Evolutionary conservation across 371 early-diverging fungal genomes (phyloP).

Genomic region (Mucor mucedo): DNA sequence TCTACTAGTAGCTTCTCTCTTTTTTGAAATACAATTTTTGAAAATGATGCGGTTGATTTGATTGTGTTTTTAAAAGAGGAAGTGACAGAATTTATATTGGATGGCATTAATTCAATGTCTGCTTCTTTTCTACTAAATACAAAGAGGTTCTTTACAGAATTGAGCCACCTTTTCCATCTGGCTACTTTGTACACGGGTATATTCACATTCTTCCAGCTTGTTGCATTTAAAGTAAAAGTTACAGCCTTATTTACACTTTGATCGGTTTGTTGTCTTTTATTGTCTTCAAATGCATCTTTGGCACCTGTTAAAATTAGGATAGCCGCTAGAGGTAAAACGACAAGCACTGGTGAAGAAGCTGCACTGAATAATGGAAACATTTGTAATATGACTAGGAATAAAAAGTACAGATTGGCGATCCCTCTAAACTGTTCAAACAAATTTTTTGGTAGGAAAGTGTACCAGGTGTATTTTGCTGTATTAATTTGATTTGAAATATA

Average conservation of each 20-base stretch:
- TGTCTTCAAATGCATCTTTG: conserved; percentile 96
- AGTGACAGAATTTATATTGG: conserved; percentile 12
- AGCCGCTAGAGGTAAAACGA: conserved; percentile 84
- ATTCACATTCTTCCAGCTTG: conserved; percentile 64
- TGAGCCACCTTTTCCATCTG: conserved; percentile 33
- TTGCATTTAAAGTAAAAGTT: conserved; percentile 49
- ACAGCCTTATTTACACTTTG: conserved; percentile 72
- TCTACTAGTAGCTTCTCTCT: conserved; percentile 15
- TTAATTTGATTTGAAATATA: conserved; percentile 71
- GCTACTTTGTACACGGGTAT: conserved; percentile 47
- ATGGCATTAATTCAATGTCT: conserved; percentile 5
- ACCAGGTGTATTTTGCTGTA: conserved; percentile 85
- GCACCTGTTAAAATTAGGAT: conserved; percentile 87
- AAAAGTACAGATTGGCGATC: conserved; percentile 93
- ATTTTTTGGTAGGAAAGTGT: conserved; percentile 93
- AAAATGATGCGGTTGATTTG: conserved; percentile 34
- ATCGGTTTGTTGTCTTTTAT: conserved; percentile 87
- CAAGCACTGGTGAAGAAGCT: conserved; percentile 73
- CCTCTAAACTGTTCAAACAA: conserved; percentile 92
- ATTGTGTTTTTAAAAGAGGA: conserved; percentile 21
- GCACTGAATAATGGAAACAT: conserved; percentile 75
- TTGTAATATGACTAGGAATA: conserved; percentile 88
- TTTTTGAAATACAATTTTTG: conserved; percentile 31
- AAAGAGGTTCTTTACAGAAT: neutral
- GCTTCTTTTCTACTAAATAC: neutral